Conservation (phyloP, 306 rosid species). For the Ormosia emarginata region DNA sequence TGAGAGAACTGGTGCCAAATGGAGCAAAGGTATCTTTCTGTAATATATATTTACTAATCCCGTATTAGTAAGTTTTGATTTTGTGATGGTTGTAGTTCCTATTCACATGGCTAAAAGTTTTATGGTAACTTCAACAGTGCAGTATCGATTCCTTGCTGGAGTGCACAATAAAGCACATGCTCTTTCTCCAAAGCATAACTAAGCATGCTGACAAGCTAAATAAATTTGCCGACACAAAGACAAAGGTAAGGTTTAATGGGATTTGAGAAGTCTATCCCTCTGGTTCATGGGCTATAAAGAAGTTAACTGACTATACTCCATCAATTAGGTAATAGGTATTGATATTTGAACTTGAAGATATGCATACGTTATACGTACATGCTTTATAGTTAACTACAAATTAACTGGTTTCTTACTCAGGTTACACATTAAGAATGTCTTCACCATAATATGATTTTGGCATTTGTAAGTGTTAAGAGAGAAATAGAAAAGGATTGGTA, state of each 20-base stretch:
- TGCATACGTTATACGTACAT: neutral
- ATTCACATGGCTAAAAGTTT: conserved; percentile 32
- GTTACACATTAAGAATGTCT: neutral
- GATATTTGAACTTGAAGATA: neutral
- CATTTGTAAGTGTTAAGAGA: neutral
- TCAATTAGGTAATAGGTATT: conserved; percentile 3
- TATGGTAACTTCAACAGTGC: conserved; percentile 56
- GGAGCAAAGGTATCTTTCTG: conserved; percentile 77
- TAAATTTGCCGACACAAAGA: conserved; percentile 61
- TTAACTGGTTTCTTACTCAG: neutral
- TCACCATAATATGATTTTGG: neutral
- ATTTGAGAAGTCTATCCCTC: neutral
- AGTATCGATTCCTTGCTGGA: conserved; percentile 92
- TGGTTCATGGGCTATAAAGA: neutral
- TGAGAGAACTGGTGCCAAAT: conserved; percentile 86
- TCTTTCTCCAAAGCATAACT: conserved; percentile 78
- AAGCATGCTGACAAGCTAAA: conserved; percentile 87
- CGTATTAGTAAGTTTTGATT: conserved; percentile 11
- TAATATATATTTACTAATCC: neutral
- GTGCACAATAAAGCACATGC: conserved; percentile 88
- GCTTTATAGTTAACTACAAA: neutral
- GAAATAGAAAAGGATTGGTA: too few species aligned
- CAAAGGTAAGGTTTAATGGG: conserved; percentile 27
- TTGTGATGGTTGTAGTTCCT: conserved; percentile 15
- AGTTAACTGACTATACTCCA: neutral